Base-by-base conservation (phyloP, 805 yeast genomes). In the Candida parachauliodes region DNA sequence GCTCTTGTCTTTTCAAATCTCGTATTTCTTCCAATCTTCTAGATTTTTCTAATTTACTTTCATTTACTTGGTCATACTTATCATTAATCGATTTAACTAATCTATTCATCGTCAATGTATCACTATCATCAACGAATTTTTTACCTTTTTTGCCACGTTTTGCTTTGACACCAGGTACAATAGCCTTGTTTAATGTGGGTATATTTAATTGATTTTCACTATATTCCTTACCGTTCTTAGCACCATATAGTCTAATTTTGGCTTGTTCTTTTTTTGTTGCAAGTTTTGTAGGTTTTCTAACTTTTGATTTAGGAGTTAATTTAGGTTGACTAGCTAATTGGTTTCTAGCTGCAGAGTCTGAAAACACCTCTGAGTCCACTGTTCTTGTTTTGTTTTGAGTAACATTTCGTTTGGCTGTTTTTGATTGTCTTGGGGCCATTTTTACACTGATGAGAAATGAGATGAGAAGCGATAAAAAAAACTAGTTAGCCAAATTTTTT, bases 41-140 rank as follows among this genome's bases (percentile, higher is more conserved):
- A 0, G 95, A 81, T 55, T 86, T 87, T 55, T 91, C 98, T 40
- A 93, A 68, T 61, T 88, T 93, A 48, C 95, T 83, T 53, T 89
- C 96, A 50, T 83, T 81, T 7, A 78, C 75, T 29, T 76, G 73
- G 44, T 91, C 97, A 46, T 80, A 72, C 43, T 81, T 77, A 54
- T 88, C 95, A 50, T 88, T 88, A 39, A 93, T 88, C 22, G 83
- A 77, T 46, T 80, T 82, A 36, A 89, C 78, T 42, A 91, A 70
- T 59, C 94, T 72, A 46, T 75, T 76, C 63, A 88, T 53, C 22
- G 76, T 71, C 32, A 77, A 54, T 10, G 73, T 59, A 53, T 88
- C 87, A 48, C 77, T 73, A 51, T 85, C 95, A 28, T 67, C 81
- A 19, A 85, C 74, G 55, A 85, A 83, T 51, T 79, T 81, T 65